Base-by-base conservation (phyloP, 371 early-diverging fungal genomes). In the Apophysomyces sp. region DNA sequence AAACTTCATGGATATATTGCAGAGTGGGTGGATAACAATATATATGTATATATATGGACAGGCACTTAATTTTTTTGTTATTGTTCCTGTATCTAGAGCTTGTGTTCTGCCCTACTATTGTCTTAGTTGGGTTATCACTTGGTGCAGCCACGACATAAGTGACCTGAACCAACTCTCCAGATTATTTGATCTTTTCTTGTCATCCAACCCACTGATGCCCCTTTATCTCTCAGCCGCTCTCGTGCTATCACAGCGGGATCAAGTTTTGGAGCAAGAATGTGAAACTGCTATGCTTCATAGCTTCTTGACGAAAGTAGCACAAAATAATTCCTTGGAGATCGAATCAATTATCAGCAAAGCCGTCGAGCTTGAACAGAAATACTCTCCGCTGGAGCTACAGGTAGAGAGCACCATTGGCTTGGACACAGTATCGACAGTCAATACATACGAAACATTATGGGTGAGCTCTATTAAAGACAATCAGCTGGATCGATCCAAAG, bases 101-200 rank as follows among this genome's bases (percentile, higher is more conserved):
- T 78, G 81, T 18, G 84, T 90, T 5, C 78, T 87, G n/a, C 92
- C 93, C 2, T 92, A 88, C 66, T 95, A 91, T 64, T 84, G 85
- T 34, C 74, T 94, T 31, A 87, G 89, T 59, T 94, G 94, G 94
- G 83, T 94, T 8, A 78, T 94, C 49, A 92, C 94, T 13, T 95
- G 95, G 95, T 91, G 86, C 68, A 86, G 90, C 28, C 95, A 95
- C 68, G 89, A 93, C 60, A 52, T 94, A 4, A 64, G 72, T 29
- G 80, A 80, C 65, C 71, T 90, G 26, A 68, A 61, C 13, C 73
- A 74, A 16, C 76, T 89, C 12, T 67, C 85, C 31, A 81, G 93
- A 24, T 63, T 95, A 9, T 92, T 87, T 69, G 94, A 95, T 66
- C 72, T 92, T 30, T 86, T 94, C 16, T 58, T 95, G 1, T 81